Evolutionary conservation across 1,284 basidiomycete species (phyloP), one percentile per base, ranked within the genome.

Genomic region (Meripilus lineatus): DNA sequence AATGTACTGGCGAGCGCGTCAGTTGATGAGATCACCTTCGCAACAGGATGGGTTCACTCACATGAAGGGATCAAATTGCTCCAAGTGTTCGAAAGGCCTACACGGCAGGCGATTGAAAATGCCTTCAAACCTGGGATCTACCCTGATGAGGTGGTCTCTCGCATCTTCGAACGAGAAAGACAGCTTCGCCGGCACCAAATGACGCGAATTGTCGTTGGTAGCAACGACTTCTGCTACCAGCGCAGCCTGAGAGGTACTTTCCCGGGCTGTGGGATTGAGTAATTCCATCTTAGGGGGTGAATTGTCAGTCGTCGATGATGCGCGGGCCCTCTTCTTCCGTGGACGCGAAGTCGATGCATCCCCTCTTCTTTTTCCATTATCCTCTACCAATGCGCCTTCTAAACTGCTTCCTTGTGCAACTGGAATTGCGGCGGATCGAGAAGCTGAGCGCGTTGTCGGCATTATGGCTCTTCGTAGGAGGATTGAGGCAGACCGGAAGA

Each of bases 131-230:
- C 92, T 80, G 5, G 67, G 57, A 55, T 94, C 92, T 2, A 72
- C 75, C 2, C 60, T 51, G 42, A 81, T 75, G 18, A 94, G 75
- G 58, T 94, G 89, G 11, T 67, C 50, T 57, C 82, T 84, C 0
- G 89, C 91, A 3, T 81, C 75, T 32, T 81, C 74, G 50, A 92
- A 81, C 15, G 78, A 75, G 67, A 95, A 93, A 3, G 77, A 74
- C 23, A 93, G 72, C 13, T 73, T 62, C 2, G 84, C 81, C 6
- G 84, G 81, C 4, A 87, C 72, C 18, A 79, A 56, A 15, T 11
- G 15, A 23, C 42, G 32, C 18, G 26, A n/a, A 21, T 30, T 8
- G 4, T 43, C 33, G 11, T 22, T 17, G 14, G 13, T 22, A 14
- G 40, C 17, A 13, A 36, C 33, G 28, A 30, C n/a, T 30, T 8